Conservation (phyloP, 73 alveolate genomes). For the Paramecium sexaurelia region DNA sequence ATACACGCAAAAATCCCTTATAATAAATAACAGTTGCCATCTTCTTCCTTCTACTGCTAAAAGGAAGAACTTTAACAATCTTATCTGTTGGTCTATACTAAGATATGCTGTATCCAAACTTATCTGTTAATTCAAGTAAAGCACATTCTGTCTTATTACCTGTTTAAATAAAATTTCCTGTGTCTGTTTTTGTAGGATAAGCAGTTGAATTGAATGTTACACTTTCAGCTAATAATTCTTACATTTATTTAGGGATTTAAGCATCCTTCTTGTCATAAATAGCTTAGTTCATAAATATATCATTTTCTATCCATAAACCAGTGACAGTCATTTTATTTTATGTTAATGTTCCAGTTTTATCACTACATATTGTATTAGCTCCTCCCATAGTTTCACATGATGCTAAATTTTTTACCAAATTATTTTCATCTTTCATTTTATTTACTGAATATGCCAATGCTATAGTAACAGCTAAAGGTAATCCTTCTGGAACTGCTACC, state of each 20-base stretch:
- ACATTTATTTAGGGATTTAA: slow-evolving; percentile 35
- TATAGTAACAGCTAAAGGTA: slow-evolving; percentile 95
- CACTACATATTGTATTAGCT: slow-evolving; percentile 96
- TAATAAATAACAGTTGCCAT: slow-evolving; percentile 85
- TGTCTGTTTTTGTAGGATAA: slow-evolving; percentile 30
- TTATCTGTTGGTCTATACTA: slow-evolving; percentile 62
- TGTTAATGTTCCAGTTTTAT: slow-evolving; percentile 88
- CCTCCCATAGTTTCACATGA: slow-evolving; percentile 99
- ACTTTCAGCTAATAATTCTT: slow-evolving; percentile 62
- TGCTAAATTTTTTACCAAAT: slow-evolving; percentile 91
- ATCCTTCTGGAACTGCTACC: slow-evolving; percentile 98
- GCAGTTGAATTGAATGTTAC: slow-evolving; percentile 69
- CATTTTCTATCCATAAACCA: slow-evolving; percentile 70
- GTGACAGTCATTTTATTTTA: slow-evolving; percentile 87
- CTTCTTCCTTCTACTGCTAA: slow-evolving; percentile 87
- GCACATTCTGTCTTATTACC: slow-evolving; percentile 76
- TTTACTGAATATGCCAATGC: slow-evolving; percentile 92
- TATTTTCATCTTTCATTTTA: slow-evolving; percentile 93
- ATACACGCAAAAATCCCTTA: slow-evolving; percentile 64
- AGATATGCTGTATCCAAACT: slow-evolving; percentile 57
- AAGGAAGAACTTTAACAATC: slow-evolving; percentile 77
- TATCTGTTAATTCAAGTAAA: slow-evolving; percentile 64
- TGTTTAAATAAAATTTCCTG: slow-evolving; percentile 36
- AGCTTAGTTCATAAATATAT: slow-evolving; percentile 45
- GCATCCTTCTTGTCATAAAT: slow-evolving; percentile 52